A percentile compares a stretch with the other conserved stretches of the same genome.
These are phyloP conservation scores for Gossypium thurberi DNA, from an alignment of 345 rosid species.

Conservation along the genomic window DNA sequence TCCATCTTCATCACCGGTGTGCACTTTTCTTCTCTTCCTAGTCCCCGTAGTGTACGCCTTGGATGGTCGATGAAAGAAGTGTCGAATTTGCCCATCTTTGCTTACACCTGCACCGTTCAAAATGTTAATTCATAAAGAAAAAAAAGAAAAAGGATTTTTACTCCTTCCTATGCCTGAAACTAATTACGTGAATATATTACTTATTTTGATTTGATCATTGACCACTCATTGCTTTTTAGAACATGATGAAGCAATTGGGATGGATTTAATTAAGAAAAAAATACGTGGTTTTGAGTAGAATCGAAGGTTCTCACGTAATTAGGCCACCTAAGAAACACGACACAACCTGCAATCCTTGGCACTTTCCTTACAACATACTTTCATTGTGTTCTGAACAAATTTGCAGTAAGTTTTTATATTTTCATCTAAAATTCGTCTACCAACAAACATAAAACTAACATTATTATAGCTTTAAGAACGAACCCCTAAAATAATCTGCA, in stretches of 20 bases:
- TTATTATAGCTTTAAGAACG: neutral
- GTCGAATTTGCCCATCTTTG: conserved; percentile 81
- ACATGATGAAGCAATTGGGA: neutral
- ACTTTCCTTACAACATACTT: neutral
- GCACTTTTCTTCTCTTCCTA: conserved; percentile 74
- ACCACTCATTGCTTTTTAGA: neutral
- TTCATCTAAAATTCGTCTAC: neutral
- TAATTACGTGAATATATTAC: neutral
- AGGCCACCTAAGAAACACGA: neutral
- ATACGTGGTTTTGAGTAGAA: neutral
- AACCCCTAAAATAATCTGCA: neutral
- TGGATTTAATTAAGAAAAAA: neutral
- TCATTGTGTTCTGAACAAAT: neutral
- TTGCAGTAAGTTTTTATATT: neutral
- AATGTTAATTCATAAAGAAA: neutral
- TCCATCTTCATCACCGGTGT: conserved; percentile 58
- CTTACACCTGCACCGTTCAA: conserved; percentile 49
- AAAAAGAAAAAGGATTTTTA: neutral
- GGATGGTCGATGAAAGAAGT: conserved; percentile 87
- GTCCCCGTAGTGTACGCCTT: conserved; percentile 95
- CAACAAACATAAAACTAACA: neutral
- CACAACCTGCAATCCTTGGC: neutral
- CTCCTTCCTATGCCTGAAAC: neutral
- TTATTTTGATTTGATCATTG: neutral
- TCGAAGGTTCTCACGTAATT: neutral